A percentile compares a stretch with the other conserved stretches of the same genome.
Evolutionary conservation across 495 filamentous ascomycete genomes (phyloP).

Genomic region (Podospora pseudopauciseta): DNA sequence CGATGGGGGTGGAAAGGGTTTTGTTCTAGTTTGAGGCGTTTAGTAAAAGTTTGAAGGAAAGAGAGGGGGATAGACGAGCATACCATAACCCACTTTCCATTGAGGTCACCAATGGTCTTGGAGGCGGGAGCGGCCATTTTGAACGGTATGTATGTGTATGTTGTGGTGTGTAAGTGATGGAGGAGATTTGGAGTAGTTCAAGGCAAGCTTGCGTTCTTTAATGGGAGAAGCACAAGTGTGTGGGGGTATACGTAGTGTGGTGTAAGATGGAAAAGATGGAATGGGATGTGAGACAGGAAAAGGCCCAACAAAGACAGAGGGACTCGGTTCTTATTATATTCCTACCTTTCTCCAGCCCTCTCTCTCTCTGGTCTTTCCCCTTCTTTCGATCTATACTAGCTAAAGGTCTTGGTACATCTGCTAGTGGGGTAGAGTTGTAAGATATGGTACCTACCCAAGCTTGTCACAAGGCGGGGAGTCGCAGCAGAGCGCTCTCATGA

Average conservation of each 20-base stretch:
- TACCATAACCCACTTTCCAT: slow-evolving; percentile 78
- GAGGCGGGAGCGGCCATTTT: slow-evolving; percentile 80
- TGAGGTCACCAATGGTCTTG: slow-evolving; percentile 69
- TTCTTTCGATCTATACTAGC: neutral
- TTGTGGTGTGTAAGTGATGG: slow-evolving; percentile 4
- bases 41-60: neutral
- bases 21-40: slow-evolving; percentile 58
- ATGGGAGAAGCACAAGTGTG: neutral
- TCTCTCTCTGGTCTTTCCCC: neutral
- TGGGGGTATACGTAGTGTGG: neutral
- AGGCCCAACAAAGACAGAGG: neutral
- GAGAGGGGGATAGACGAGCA: slow-evolving; percentile 19
- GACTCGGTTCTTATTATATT: neutral
- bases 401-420: neutral
- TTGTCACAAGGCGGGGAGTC: neutral
- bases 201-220: neutral
- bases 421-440: neutral
- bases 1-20: slow-evolving; percentile 65
- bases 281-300: neutral
- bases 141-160: slow-evolving; percentile 10
- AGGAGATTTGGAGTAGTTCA: neutral
- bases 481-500: neutral
- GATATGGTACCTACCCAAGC: neutral
- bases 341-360: neutral
- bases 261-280: neutral